Evolutionary conservation across 1,284 basidiomycete species (phyloP), one percentile per base, ranked within the genome.

Genomic region (Amylostereum areolatum): DNA sequence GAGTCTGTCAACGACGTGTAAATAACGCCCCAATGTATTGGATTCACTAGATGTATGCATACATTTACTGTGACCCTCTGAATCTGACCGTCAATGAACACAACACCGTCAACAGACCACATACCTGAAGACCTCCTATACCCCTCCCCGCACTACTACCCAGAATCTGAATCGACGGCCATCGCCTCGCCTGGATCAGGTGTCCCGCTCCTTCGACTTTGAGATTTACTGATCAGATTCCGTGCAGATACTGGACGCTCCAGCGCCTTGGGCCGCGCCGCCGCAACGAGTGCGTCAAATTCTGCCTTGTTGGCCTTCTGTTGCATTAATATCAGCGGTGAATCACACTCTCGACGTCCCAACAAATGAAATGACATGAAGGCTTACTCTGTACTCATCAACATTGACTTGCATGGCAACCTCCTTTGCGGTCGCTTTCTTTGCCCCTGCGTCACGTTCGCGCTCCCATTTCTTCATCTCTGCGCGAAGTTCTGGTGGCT

Each of bases 401-500:
- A 62, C 51, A 56, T 84, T 76, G 3, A 69, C 65, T n/a, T 77
- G 68, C 3, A 66, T 57, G 6, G 55, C 58, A 53, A 56, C 57
- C 33, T 76, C 79, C 57, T 74, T 75, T 47, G 53, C 54, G 48
- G 53, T 58, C 24, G 59, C 61, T 57, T 69, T 73, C 36, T 49
- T 49, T 11, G 27, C 63, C 51, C 35, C 37, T 40, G 52, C 39
- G 6, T 53, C 59, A 47, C 60, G 65, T 9, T 71, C 68, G 24
- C 78, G 76, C 55, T 87, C 85, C 79, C 80, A 83, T 55, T 66
- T 67, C 54, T 68, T 74, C 54, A 88, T 59, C 28, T 85, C 83
- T 45, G 59, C 61, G 37, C 71, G 66, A 8, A 88, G 69, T 40
- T 77, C 74, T 1, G 62, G 54, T 40, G 68, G 58, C n/a, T 69